Conservation (phyloP, 345 rosid genomes). For the Eucalyptus victrix region DNA sequence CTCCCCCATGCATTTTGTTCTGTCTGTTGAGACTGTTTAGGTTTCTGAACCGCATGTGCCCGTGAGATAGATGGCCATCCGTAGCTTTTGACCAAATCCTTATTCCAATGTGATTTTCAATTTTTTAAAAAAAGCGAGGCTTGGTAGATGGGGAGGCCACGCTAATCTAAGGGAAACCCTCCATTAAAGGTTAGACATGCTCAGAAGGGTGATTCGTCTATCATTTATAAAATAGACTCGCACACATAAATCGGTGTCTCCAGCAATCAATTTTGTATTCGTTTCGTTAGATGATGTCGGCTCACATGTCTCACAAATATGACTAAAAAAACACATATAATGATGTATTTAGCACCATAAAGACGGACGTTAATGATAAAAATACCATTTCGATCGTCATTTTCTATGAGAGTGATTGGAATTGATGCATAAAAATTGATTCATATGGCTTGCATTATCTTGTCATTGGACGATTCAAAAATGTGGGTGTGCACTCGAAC, state of each 20-base stretch:
- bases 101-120: neutral
- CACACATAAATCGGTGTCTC: neutral
- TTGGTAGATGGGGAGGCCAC: neutral
- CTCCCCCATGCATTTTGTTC: neutral
- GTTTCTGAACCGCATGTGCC: neutral
- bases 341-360: neutral
- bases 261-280: neutral
- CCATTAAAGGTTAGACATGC: neutral
- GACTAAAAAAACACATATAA: neutral
- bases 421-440: neutral
- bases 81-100: neutral
- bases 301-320: neutral
- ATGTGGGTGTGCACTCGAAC: neutral
- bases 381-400: neutral
- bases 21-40: neutral
- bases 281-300: neutral
- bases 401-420: neutral
- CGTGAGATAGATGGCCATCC: neutral
- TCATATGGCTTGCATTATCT: neutral
- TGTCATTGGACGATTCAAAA: neutral
- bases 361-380: neutral
- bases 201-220: neutral
- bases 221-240: neutral
- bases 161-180: neutral
- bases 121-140: neutral